phyloP scores from a whole-genome alignment of 2,329 filamentous ascomycete species.

The Daldinia sp. region DNA sequence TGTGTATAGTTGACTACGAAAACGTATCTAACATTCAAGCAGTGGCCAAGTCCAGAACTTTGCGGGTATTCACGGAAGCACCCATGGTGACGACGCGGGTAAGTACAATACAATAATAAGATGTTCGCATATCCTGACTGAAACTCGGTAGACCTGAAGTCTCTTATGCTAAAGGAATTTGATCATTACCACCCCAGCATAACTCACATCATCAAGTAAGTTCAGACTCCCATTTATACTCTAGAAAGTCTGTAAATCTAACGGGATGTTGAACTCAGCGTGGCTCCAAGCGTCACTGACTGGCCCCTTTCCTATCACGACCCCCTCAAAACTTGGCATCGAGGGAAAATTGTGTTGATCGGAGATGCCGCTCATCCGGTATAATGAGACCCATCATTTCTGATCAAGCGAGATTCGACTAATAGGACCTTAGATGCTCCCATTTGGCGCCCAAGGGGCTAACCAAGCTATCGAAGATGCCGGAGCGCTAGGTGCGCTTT shows the following conservation, averaged over 20 bases:
- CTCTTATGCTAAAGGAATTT: conserved; percentile 46
- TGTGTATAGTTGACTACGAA: not conserved
- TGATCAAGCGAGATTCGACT: not conserved
- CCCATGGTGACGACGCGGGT: conserved; percentile 33
- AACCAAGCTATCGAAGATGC: conserved; percentile 53
- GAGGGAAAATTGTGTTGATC: conserved; percentile 47
- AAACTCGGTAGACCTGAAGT: conserved; percentile 32
- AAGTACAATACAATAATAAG: not conserved
- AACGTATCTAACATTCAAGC: not conserved
- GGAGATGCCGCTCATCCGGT: conserved; percentile 54
- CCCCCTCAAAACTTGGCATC: conserved; percentile 46
- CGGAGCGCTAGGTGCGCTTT: conserved; percentile 48
- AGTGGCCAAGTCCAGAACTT: conserved; percentile 50
- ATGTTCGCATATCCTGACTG: not conserved
- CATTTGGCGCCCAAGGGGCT: conserved; percentile 50
- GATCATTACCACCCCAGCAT: conserved; percentile 45
- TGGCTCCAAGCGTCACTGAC: conserved; percentile 27
- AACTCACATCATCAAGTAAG: conserved; percentile 43
- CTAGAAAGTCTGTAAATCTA: not conserved
- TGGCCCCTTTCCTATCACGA: conserved; percentile 50
- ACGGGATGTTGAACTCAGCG: conserved; percentile 13
- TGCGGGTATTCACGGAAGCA: conserved; percentile 44
- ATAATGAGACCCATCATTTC: conserved; percentile 4
- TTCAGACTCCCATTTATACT: not conserved
- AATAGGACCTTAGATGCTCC: conserved; percentile 45